These are phyloP conservation scores for Tagetes erecta DNA, from an alignment of 129 eudicot species.

Conservation along the genomic window DNA sequence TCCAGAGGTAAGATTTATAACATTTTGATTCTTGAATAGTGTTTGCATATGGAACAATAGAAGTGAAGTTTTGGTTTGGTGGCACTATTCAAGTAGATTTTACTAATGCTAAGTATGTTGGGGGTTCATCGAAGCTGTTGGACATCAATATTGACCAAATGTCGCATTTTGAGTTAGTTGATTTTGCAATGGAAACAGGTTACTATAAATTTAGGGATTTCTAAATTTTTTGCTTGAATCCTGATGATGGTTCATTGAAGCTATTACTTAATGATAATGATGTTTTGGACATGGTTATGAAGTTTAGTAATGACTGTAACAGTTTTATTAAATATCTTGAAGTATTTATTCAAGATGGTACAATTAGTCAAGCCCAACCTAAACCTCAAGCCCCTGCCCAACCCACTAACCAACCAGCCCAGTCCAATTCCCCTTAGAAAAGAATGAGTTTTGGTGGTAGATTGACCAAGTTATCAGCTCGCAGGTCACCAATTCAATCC, in stretches of 20 bases:
- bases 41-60: not conserved
- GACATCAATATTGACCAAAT: not conserved
- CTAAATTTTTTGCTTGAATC: not conserved
- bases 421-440: not conserved
- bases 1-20: not conserved
- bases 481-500: no score
- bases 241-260: not conserved
- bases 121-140: not conserved
- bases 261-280: not conserved
- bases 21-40: not conserved
- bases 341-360: not conserved
- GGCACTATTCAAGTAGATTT: not conserved
- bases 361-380: not conserved
- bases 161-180: not conserved
- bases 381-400: not conserved
- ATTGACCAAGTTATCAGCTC: not conserved
- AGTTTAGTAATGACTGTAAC: no score
- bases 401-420: not conserved
- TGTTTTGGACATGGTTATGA: not conserved
- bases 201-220: not conserved
- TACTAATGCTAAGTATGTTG: not conserved
- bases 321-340: not conserved
- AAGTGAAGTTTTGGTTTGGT: not conserved
- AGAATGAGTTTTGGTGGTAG: not conserved
- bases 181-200: not conserved